Conservation (phyloP, 495 filamentous ascomycete species). For the Aspergillus cavernicola region DNA sequence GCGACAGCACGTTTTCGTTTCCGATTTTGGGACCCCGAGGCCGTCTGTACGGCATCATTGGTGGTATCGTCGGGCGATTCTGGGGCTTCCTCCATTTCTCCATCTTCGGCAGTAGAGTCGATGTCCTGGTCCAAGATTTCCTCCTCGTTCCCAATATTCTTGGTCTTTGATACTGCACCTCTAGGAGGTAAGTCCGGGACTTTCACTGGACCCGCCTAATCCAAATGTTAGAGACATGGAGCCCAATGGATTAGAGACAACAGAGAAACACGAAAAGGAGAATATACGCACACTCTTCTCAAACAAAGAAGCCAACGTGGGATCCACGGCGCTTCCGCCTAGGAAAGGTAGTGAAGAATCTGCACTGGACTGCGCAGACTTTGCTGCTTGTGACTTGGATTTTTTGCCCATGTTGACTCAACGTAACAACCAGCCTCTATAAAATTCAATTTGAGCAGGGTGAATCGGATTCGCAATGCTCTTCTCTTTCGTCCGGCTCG, state of each 20-base stretch:
- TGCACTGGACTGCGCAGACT: constrained; percentile 11
- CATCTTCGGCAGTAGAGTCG: constrained; percentile 38
- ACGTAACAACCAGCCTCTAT: background rate
- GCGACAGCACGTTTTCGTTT: constrained; percentile 77
- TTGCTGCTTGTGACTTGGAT: constrained; percentile 33
- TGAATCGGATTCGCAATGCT: background rate
- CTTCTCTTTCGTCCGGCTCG: background rate
- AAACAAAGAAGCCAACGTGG: constrained; percentile 74
- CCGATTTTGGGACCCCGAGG: constrained; percentile 46
- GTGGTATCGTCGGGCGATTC: constrained; percentile 30
- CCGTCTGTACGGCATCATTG: constrained; percentile 32
- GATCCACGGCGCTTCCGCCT: constrained; percentile 57
- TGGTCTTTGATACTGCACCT: constrained; percentile 16
- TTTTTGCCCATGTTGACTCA: constrained; percentile 40
- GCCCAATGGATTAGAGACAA: background rate
- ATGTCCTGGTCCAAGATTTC: constrained; percentile 31
- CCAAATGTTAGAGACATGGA: constrained; percentile 8
- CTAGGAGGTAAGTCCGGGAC: constrained; percentile 49
- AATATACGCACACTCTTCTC: constrained; percentile 64
- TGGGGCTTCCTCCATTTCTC: constrained; percentile 43
- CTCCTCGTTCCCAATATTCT: constrained; percentile 24
- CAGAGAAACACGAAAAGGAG: constrained; percentile 4
- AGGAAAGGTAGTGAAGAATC: constrained; percentile 32
- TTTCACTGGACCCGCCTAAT: constrained; percentile 66
- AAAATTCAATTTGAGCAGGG: background rate